Conservation (phyloP, 805 yeast genomes). For the Blastobotrys attinorum region DNA sequence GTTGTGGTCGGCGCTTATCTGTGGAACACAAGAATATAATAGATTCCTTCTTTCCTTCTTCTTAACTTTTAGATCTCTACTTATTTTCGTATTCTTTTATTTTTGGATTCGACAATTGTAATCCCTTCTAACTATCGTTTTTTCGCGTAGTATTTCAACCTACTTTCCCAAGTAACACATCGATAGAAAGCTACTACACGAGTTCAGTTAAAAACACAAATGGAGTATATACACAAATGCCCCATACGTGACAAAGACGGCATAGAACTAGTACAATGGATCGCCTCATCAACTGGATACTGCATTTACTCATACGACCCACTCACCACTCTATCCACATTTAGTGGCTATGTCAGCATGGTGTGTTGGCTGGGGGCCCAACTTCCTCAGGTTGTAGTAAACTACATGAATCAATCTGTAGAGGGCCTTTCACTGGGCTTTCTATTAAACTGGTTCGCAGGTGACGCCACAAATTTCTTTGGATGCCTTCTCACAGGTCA, state of each 20-base stretch:
- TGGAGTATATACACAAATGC: neutral
- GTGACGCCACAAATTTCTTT: constrained; percentile 48
- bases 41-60: too few species aligned
- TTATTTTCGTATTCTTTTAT: too few species aligned
- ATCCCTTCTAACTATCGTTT: too few species aligned
- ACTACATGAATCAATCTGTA: constrained; percentile 51
- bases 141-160: too few species aligned
- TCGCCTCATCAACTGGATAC: constrained; percentile 17
- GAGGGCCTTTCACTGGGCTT: constrained; percentile 60
- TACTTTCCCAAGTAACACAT: too few species aligned
- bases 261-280: constrained; percentile 20
- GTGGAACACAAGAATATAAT: too few species aligned
- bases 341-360: constrained; percentile 16
- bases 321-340: constrained; percentile 21
- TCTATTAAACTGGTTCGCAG: constrained; percentile 55
- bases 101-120: too few species aligned
- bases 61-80: too few species aligned
- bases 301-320: constrained; percentile 18
- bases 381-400: constrained; percentile 57
- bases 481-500: constrained; percentile 78
- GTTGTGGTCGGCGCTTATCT: too few species aligned
- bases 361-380: constrained; percentile 69
- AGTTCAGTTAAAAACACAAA: too few species aligned
- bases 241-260: constrained; percentile 13
- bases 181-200: too few species aligned